These are phyloP conservation scores for Nothophytophthora sp. DNA, from an alignment of 352 stramenopile species.

Conservation along the genomic window DNA sequence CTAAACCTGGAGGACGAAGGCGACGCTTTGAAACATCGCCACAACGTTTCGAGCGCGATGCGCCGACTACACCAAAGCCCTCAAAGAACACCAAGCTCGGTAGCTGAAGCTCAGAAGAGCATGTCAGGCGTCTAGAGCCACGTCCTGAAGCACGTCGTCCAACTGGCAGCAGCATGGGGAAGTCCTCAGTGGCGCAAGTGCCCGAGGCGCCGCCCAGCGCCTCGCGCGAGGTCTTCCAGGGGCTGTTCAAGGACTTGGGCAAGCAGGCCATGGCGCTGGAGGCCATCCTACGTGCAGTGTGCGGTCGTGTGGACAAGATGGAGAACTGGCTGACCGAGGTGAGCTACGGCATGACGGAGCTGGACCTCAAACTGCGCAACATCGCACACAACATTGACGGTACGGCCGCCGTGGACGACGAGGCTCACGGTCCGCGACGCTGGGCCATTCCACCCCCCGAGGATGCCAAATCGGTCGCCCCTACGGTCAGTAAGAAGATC, in stretches of 20 bases:
- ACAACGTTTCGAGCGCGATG: constrained; percentile 16
- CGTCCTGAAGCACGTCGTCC: constrained; percentile 4
- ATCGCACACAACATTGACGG: constrained; percentile 86
- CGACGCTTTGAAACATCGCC: constrained; percentile 15
- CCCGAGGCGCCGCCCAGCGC: constrained; percentile 15
- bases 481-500: constrained; percentile 57
- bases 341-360: constrained; percentile 71
- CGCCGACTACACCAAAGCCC: too few relatives aligned
- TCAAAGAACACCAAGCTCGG: too few relatives aligned
- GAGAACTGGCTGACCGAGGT: constrained; percentile 76
- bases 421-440: constrained; percentile 32
- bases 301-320: constrained; percentile 74
- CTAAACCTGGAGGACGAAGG: too few relatives aligned
- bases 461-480: constrained; percentile 15
- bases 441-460: constrained; percentile 45
- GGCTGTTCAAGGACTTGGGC: constrained; percentile 68
- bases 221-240: constrained; percentile 66
- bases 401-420: constrained; percentile 64
- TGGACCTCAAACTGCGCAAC: constrained; percentile 74
- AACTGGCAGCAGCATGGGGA: constrained; percentile 26
- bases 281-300: constrained; percentile 64
- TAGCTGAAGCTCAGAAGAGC: too few relatives aligned
- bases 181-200: constrained; percentile 18
- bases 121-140: not conserved
- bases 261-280: constrained; percentile 81